Evolutionary conservation across 2,329 filamentous ascomycete genomes (phyloP).

Genomic region (Venturia carpophila): DNA sequence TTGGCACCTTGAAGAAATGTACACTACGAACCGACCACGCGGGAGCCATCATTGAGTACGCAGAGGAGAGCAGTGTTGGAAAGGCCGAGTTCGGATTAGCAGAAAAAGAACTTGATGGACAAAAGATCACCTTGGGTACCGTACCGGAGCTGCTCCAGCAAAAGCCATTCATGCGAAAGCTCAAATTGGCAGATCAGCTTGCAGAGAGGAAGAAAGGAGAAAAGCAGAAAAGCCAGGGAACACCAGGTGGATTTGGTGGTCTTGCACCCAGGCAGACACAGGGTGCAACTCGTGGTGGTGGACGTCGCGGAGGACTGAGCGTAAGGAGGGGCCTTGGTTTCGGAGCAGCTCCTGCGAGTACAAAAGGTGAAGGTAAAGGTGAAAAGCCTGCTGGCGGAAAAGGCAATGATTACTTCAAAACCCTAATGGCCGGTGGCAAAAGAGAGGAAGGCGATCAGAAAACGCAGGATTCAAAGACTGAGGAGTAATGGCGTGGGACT

Average conservation of each 20-base stretch:
- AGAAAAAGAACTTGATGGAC: slow-evolving; percentile 16
- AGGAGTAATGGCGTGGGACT: not conserved
- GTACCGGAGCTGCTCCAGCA: slow-evolving; percentile 18
- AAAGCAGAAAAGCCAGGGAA: not conserved
- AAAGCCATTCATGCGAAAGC: slow-evolving; percentile 9
- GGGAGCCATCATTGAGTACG: slow-evolving; percentile 80
- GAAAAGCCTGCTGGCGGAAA: slow-evolving; percentile 15
- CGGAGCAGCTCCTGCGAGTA: not conserved
- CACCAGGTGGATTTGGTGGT: not conserved
- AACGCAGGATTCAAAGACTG: not conserved
- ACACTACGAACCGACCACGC: slow-evolving; percentile 72
- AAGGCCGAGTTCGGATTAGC: slow-evolving; percentile 13
- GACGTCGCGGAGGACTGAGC: slow-evolving; percentile 15
- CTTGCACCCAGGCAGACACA: slow-evolving; percentile 12
- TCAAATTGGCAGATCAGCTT: slow-evolving; percentile 11
- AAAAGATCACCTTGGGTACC: slow-evolving; percentile 13
- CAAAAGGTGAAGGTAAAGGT: slow-evolving; percentile 9
- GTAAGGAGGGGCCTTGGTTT: slow-evolving; percentile 10
- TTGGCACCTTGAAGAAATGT: slow-evolving; percentile 66
- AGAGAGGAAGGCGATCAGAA: not conserved
- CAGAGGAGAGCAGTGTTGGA: slow-evolving; percentile 16
- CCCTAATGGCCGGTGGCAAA: slow-evolving; percentile 16
- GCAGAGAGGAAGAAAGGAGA: slow-evolving; percentile 11
- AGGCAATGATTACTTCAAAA: slow-evolving; percentile 18
- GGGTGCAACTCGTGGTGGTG: not conserved